Evolutionary conservation across 2,329 filamentous ascomycete genomes (phyloP).

Genomic region (Aureobasidium sp.): DNA sequence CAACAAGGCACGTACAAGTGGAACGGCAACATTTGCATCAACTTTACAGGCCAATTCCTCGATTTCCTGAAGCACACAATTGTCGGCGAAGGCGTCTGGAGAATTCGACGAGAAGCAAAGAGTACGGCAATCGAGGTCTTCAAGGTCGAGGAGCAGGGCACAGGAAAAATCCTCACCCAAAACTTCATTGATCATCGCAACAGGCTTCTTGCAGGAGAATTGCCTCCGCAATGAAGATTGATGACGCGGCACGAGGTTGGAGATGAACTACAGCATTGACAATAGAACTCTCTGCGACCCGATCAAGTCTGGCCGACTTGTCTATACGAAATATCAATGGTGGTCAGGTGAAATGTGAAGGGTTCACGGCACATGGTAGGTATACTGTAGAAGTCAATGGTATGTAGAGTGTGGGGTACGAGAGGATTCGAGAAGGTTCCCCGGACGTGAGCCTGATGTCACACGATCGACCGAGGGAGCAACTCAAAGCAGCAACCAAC

Average conservation of each 20-base stretch:
- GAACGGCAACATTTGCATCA: slow-evolving; percentile 92
- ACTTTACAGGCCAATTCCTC: slow-evolving; percentile 71
- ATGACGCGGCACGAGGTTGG: too few relatives aligned
- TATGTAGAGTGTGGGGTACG: not conserved
- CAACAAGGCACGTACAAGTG: slow-evolving; percentile 58
- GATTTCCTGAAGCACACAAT: slow-evolving; percentile 45
- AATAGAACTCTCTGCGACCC: not conserved
- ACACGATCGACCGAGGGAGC: not conserved
- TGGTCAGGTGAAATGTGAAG: too few relatives aligned
- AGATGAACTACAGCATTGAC: not conserved
- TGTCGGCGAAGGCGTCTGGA: slow-evolving; percentile 66
- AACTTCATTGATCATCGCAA: slow-evolving; percentile 46
- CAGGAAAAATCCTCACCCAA: slow-evolving; percentile 66
- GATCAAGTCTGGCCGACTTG: not conserved
- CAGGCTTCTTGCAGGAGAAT: not conserved
- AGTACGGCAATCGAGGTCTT: slow-evolving; percentile 62
- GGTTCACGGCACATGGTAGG: not conserved
- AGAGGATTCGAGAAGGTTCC: slow-evolving; percentile 2
- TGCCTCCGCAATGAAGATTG: not conserved
- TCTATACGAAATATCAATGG: not conserved
- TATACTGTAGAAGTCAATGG: not conserved
- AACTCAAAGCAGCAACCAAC: not conserved
- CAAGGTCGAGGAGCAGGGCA: slow-evolving; percentile 62
- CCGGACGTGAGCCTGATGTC: not conserved
- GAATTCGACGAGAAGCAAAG: slow-evolving; percentile 56